These are phyloP conservation scores for Candida frijolesensis DNA, from an alignment of 1,139 yeast species.

Conservation along the genomic window DNA sequence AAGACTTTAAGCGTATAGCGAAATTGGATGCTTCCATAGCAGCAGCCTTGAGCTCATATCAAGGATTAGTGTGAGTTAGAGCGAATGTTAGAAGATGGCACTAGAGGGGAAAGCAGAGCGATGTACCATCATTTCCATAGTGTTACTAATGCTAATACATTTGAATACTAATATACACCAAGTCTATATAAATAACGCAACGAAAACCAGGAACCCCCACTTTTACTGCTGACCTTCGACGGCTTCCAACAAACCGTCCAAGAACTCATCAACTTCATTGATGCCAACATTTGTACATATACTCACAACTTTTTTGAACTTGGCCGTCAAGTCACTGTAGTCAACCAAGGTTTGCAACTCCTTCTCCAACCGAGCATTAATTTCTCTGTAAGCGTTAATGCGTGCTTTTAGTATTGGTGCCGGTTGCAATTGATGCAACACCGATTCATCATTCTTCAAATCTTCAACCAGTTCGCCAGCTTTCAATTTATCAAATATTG, in stretches of 20 bases:
- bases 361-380: conserved; percentile 41
- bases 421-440: conserved; percentile 54
- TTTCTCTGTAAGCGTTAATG: conserved; percentile 67
- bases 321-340: conserved; percentile 70
- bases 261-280: conserved; percentile 74
- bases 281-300: conserved; percentile 84
- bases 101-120: no score
- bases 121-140: no score
- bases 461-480: conserved; percentile 33
- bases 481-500: conserved; percentile 53
- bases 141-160: not conserved
- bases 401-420: conserved; percentile 69
- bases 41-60: conserved; percentile 77
- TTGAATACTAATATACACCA: not conserved
- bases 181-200: not conserved
- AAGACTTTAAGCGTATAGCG: conserved; percentile 82
- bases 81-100: not conserved
- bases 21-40: conserved; percentile 82
- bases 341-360: conserved; percentile 54
- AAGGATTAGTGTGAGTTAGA: conserved; percentile 58
- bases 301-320: conserved; percentile 87
- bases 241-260: conserved; percentile 86
- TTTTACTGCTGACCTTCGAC: conserved; percentile 61
- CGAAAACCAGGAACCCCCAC: no score
- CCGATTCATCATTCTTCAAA: conserved; percentile 26